These are phyloP conservation scores for Trifolium pratense DNA, from an alignment of 306 rosid genomes.

Conservation along the genomic window DNA sequence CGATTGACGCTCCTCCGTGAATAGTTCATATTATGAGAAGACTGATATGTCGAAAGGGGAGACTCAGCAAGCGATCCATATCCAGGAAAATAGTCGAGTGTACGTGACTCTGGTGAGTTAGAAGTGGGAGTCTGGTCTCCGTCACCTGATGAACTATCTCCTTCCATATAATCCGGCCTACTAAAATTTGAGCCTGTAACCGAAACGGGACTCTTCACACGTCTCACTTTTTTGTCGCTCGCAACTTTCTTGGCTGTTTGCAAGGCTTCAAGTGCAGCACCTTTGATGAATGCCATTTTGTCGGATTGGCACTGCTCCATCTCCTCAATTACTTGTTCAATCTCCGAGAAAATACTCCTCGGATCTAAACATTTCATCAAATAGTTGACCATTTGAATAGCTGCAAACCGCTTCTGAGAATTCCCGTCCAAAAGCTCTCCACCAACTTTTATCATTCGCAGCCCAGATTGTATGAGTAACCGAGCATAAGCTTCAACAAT, in stretches of 20 bases:
- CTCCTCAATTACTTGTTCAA: slow-evolving; percentile 68
- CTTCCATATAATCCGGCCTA: slow-evolving; percentile 50
- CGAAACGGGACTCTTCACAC: slow-evolving; percentile 58
- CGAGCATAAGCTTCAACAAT: slow-evolving; percentile 92
- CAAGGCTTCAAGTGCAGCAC: slow-evolving; percentile 90
- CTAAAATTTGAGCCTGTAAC: slow-evolving; percentile 70
- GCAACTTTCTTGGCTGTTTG: slow-evolving; percentile 73
- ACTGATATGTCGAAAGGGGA: slow-evolving; percentile 54
- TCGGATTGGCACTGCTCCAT: slow-evolving; percentile 84
- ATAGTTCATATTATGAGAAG: slow-evolving; percentile 47
- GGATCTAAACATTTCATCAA: slow-evolving; percentile 83
- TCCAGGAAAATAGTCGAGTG: slow-evolving; percentile 66
- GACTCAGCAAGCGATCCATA: slow-evolving; percentile 68
- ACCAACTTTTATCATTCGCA: slow-evolving; percentile 60
- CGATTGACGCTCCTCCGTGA: slow-evolving; percentile 64
- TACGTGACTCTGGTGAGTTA: slow-evolving; percentile 69
- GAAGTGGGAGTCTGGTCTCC: slow-evolving; percentile 60
- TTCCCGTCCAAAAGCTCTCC: slow-evolving; percentile 63
- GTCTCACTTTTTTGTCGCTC: slow-evolving; percentile 52
- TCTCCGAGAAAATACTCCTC: slow-evolving; percentile 76
- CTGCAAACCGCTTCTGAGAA: slow-evolving; percentile 74
- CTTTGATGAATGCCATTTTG: slow-evolving; percentile 75
- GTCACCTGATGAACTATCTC: slow-evolving; percentile 48
- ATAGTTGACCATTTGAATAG: slow-evolving; percentile 82
- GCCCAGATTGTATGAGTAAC: slow-evolving; percentile 69